Base-by-base conservation (phyloP, 2,329 filamentous ascomycete genomes). In the Exophiala phaeomuriformis region DNA sequence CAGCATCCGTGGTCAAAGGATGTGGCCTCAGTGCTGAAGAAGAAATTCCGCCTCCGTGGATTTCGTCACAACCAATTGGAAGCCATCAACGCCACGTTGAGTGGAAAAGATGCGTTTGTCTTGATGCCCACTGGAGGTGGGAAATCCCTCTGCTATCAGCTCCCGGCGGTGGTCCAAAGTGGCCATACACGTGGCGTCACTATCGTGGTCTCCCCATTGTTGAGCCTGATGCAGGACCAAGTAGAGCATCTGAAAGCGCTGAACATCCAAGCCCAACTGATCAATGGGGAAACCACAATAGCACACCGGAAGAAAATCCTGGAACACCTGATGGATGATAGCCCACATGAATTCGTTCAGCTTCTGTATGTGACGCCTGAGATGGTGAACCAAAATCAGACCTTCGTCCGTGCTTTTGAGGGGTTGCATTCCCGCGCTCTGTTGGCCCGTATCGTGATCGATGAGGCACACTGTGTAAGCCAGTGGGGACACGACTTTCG, bases 401-500 rank as follows among this genome's bases (percentile, higher is more conserved):
- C 74, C 2, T 86, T 97, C 68, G 73, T 83, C 53, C 77, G 76
- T 48, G 79, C 77, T 2, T 76, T 98, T 58, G 72, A 80, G 48
- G 75, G 74, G 2, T 75, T 98, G n/a, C 79, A 95, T 67, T 69
- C 71, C 9, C 82, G 82, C 47, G 75, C 78, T 2, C 87, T 85
- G 63, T 81, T 98, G 49, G 91, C 94, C 10, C 83, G 93, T 29
- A 82, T 98, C 46, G 93, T 98, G 49, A 95, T 98, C 58, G 93
- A 98, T 63, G 94, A 98, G 72, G 93, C 93, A n/a, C 93, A 98
- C 68, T 98, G 93, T 69, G 91, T 98, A 29, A 97, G 93, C 69
- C 90, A 98, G 74, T 98, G 93, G 93, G 93, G 93, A 0, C 93
- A 98, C 63, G 93, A 98, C 68, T 98, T 98, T 67, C 83, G 94